Percentiles rank a stretch among this genome's conserved stretches.
These are phyloP conservation scores for Candida dubliniensis DNA, from an alignment of 1,139 yeast genomes.

Conservation along the genomic window DNA sequence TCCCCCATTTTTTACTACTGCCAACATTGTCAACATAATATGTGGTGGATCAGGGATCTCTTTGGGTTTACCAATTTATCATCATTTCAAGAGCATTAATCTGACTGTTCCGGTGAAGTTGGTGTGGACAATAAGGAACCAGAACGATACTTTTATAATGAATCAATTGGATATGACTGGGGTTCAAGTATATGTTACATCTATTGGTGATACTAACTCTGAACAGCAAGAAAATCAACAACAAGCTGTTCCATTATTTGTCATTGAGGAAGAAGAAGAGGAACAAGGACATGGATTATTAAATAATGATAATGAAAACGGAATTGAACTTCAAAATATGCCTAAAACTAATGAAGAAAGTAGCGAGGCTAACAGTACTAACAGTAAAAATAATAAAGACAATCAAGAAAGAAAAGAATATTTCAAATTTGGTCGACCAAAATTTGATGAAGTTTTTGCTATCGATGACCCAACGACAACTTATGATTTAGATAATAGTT, in stretches of 20 bases:
- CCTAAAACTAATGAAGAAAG: no score
- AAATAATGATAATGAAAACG: conserved; percentile 8
- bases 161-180: conserved; percentile 20
- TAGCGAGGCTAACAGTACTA: conserved; percentile 1
- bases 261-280: conserved; percentile 14
- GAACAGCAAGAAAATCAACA: conserved; percentile 1
- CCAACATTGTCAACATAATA: conserved; percentile 55
- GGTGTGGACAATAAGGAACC: conserved; percentile 55
- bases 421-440: conserved; percentile 40
- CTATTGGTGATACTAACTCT: conserved; percentile 6
- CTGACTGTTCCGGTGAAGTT: conserved; percentile 19
- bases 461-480: conserved; percentile 23
- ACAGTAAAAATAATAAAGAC: conserved; percentile 9
- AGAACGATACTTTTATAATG: conserved; percentile 18
- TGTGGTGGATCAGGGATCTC: conserved; percentile 92
- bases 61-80: conserved; percentile 62
- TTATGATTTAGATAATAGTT: conserved; percentile 34
- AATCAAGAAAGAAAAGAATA: conserved; percentile 4
- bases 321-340: conserved; percentile 20
- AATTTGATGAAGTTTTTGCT: conserved; percentile 29
- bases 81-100: conserved; percentile 29
- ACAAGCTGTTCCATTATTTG: conserved; percentile 12
- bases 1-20: conserved; percentile 34
- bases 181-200: conserved; percentile 21
- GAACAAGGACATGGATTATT: conserved; percentile 15